Evolutionary conservation across 164 flowering plant species (phyloP), one percentile per base, ranked within the genome.

Genomic region (Vitis rupestris): DNA sequence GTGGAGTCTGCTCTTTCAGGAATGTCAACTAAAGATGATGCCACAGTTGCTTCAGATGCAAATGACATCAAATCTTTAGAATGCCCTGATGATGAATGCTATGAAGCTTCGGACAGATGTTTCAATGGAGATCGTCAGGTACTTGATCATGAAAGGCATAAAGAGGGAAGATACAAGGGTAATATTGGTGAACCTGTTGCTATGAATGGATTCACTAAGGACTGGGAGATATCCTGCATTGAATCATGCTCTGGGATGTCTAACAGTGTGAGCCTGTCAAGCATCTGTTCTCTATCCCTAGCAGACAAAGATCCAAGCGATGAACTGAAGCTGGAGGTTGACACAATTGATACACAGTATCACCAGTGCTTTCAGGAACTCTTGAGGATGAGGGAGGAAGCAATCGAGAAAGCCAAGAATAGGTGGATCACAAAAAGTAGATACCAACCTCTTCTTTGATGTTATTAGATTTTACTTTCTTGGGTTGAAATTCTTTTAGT

Each of bases 291-390:
- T 10, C 30, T 72, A 10, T 78, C 84, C 16, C 37, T 81, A 13
- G 71, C 53, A 37, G 84, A 83, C 8, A 78, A 65, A 61, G 83
- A 79, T 72, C 69, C 65, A 12, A 60, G 52, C 3, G 67, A 63
- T 17, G 91, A 87, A 51, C 75, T 92, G 23, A 85, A 84, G 81
- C 27, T 68, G 62, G 92, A 87, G 80, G 79, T 89, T 54, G 82
- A 84, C 31, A 80, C 82, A 16, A 89, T 90, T 37, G 89, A 86
- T 48, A 14, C 80, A 10, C 89, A 87, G 19, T 92, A 85, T 75
- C 75, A 79, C 6, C 85, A 79, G 2, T 83, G 81, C 59, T 68
- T 82, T 30, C 68, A 59, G 19, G 88, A 88, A 52, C 87, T 92
- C 56, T 30, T 73, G 68, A 84, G 66, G 75, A 76, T 80, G 88